Evolutionary conservation across 2,329 filamentous ascomycete species (phyloP), one percentile per base, ranked within the genome.

Genomic region (Penicillium glabrum): DNA sequence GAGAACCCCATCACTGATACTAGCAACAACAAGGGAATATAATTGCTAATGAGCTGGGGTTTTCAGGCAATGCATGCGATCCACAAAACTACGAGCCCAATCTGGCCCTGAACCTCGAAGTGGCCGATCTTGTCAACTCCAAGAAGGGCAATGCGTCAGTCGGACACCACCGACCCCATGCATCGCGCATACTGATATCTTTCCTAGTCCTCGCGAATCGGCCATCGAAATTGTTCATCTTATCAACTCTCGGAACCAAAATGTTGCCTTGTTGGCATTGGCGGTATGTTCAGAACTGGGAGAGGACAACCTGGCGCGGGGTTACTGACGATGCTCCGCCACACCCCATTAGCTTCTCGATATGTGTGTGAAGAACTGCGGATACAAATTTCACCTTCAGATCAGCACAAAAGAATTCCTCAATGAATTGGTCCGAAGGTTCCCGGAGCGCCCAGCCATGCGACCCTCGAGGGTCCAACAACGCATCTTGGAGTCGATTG

Each of bases 311-410:
- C 37, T 54, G 52, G 52, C 45, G 45, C 44, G 46, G 51, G 44
- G 45, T 27, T 39, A 31, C 51, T 53, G 33, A 53, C 51, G 21
- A 39, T 21, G 41, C 50, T 33, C n/a, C 41, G n/a, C 46, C 52
- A 27, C 29, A 31, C 16, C 44, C 60, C 46, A 72, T 56, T 68
- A 88, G 79, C 86, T 99, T 65, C 90, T 99, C 72, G 95, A 99
- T 75, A 98, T 98, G 62, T 98, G 95, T 77, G 95, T 98, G 77
- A 99, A 99, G 82, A 99, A 99, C 79, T 99, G 95, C 83, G 95
- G 95, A 68, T 99, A 99, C 74, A 93, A 95, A 1, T 99, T 99
- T 77, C 95, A 99, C 72, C 86, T 99, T 57, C 95, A 99, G 77
- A 97, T 99, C 72, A 93, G 90, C 76, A 98, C 95, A 65, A 99